Percentiles rank a stretch among this genome's conserved stretches.
phyloP scores from a whole-genome alignment of 345 rosid species.

The Rubroshorea leprosula region DNA sequence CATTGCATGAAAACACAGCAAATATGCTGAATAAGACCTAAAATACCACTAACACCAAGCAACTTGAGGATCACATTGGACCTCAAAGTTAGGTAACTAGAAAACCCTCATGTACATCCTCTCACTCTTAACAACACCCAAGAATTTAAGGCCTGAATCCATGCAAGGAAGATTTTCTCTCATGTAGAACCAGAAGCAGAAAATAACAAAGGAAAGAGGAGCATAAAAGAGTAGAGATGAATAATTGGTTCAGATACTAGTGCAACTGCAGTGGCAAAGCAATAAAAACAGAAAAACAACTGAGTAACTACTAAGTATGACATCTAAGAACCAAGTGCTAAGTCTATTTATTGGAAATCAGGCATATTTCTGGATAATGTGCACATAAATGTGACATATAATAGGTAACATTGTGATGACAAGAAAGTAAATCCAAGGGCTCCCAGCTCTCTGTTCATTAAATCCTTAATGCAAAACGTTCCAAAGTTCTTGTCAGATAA shows the following conservation, averaged over 20 bases:
- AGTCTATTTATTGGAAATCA: neutral
- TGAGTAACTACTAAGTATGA: neutral
- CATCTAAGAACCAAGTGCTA: neutral
- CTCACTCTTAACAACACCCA: neutral
- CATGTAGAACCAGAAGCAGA: neutral
- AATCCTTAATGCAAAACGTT: no score
- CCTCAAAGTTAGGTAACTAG: neutral
- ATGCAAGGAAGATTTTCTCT: neutral
- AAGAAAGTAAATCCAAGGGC: neutral
- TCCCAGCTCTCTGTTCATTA: no score
- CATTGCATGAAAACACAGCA: neutral
- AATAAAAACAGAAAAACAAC: constrained; percentile 11
- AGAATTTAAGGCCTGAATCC: neutral
- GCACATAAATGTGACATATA: neutral
- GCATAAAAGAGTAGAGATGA: neutral
- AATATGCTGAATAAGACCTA: neutral
- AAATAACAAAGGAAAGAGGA: neutral
- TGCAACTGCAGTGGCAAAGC: neutral
- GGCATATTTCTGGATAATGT: constrained; percentile 6
- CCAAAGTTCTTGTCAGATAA: neutral
- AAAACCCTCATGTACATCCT: neutral
- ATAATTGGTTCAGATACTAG: neutral
- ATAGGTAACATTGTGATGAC: neutral
- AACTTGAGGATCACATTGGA: neutral
- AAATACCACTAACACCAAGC: neutral